Evolutionary conservation across 2,329 filamentous ascomycete species (phyloP).

Genomic region (Aspergillus clavatus): DNA sequence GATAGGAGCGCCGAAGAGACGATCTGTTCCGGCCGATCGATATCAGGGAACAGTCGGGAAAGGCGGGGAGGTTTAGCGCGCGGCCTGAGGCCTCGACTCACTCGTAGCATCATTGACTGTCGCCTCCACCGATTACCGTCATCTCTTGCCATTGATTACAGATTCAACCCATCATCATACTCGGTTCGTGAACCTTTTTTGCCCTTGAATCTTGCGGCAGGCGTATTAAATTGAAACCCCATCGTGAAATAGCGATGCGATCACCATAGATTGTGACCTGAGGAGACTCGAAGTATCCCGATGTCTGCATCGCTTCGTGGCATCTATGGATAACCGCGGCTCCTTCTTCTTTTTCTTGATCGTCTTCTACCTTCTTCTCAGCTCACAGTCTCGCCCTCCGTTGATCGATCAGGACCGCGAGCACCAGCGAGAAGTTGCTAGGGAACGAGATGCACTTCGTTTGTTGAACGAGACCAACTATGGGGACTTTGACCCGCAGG

Average conservation of each 20-base stretch:
- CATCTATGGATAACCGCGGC: conserved; percentile 45
- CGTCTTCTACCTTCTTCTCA: conserved; percentile 51
- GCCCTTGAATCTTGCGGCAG: neutral
- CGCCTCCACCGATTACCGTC: conserved; percentile 4
- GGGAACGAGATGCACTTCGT: conserved; percentile 49
- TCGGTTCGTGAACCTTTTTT: neutral
- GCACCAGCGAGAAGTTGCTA: conserved; percentile 46
- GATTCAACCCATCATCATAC: conserved; percentile 1
- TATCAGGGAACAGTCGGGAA: conserved; percentile 8
- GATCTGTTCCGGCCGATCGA: conserved; percentile 5
- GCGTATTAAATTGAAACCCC: neutral
- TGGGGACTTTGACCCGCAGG: conserved; percentile 47
- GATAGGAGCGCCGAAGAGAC: neutral
- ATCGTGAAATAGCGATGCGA: conserved; percentile 23
- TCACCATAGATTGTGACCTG: conserved; percentile 14
- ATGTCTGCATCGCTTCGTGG: conserved; percentile 21
- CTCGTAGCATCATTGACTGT: conserved; percentile 23
- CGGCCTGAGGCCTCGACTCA: conserved; percentile 21
- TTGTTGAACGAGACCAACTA: conserved; percentile 49
- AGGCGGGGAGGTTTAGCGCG: neutral
- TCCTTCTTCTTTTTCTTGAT: conserved; percentile 48
- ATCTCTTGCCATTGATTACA: conserved; percentile 2
- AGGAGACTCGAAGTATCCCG: conserved; percentile 17
- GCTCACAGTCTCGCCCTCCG: conserved; percentile 43
- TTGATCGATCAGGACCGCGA: conserved; percentile 40